These are phyloP conservation scores for Fusarium dimerum DNA, from an alignment of 2,329 filamentous ascomycete species.

Conservation along the genomic window DNA sequence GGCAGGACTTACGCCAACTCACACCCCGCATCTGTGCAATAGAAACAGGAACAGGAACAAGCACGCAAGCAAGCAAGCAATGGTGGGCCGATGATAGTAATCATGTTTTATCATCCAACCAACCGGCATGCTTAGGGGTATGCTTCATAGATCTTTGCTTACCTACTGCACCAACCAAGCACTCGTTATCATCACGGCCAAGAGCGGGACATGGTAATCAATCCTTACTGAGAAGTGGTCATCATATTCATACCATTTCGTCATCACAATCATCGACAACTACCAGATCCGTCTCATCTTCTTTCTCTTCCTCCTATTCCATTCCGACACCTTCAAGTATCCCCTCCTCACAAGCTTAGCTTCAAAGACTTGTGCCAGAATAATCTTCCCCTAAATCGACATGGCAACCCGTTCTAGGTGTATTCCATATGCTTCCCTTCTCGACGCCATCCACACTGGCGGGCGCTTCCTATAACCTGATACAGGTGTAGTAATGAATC, in stretches of 20 bases:
- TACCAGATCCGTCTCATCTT: constrained; percentile 26
- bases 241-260: constrained; percentile 37
- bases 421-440: neutral
- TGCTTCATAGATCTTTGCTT: neutral
- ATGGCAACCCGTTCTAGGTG: constrained; percentile 7
- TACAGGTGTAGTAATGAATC: neutral
- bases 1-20: neutral
- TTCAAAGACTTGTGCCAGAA: neutral
- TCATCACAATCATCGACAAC: constrained; percentile 33
- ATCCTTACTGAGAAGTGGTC: constrained; percentile 26
- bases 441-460: neutral
- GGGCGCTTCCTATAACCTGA: neutral
- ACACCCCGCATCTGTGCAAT: neutral
- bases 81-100: no score
- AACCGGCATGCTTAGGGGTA: no score
- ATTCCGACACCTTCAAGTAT: constrained; percentile 1
- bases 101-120: no score
- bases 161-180: neutral
- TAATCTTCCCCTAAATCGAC: constrained; percentile 26
- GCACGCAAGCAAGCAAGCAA: no score
- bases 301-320: no score
- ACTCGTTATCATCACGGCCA: neutral
- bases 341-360: constrained; percentile 13
- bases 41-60: no score
- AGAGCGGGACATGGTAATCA: neutral